These are phyloP conservation scores for Kwoniella sp. DNA, from an alignment of 768 basidiomycete species.

Conservation along the genomic window DNA sequence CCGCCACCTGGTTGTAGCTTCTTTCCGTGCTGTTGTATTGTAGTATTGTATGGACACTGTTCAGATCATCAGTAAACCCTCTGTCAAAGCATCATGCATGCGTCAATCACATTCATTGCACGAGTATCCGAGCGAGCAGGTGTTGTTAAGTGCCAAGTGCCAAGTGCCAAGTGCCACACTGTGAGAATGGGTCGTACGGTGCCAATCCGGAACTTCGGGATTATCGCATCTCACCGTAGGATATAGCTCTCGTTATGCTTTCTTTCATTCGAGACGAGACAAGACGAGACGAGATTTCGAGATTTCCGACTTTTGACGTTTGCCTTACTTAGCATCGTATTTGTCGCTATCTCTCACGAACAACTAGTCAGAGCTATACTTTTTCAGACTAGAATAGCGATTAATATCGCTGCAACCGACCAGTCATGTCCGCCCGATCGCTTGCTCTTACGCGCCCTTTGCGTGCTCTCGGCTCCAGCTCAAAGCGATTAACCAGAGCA, in stretches of 20 bases:
- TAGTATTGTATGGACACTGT: too few relatives aligned
- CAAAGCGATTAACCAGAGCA: constrained; percentile 1
- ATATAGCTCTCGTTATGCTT: too few relatives aligned
- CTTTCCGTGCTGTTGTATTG: too few relatives aligned
- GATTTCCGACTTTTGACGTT: constrained; percentile 3
- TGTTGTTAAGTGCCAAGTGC: too few relatives aligned
- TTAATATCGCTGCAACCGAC: background rate
- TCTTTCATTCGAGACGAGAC: too few relatives aligned
- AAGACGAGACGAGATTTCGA: background rate
- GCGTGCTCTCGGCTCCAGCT: background rate
- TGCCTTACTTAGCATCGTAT: background rate
- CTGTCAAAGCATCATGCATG: too few relatives aligned
- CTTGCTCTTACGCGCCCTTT: background rate
- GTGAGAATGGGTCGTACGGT: constrained; percentile 1
- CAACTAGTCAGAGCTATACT: too few relatives aligned
- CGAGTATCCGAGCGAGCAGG: too few relatives aligned
- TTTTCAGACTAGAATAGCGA: background rate
- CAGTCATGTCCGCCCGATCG: constrained; percentile 4
- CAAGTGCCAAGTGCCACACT: constrained; percentile 16
- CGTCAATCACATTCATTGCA: too few relatives aligned
- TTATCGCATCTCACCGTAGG: background rate
- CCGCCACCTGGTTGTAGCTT: too few relatives aligned
- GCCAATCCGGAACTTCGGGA: constrained; percentile 4
- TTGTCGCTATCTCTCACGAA: too few relatives aligned
- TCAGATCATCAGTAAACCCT: too few relatives aligned